A percentile compares a stretch with the other conserved stretches of the same genome.
phyloP scores from a whole-genome alignment of 163 green algal species.

The Prototheca wickerhamii region DNA sequence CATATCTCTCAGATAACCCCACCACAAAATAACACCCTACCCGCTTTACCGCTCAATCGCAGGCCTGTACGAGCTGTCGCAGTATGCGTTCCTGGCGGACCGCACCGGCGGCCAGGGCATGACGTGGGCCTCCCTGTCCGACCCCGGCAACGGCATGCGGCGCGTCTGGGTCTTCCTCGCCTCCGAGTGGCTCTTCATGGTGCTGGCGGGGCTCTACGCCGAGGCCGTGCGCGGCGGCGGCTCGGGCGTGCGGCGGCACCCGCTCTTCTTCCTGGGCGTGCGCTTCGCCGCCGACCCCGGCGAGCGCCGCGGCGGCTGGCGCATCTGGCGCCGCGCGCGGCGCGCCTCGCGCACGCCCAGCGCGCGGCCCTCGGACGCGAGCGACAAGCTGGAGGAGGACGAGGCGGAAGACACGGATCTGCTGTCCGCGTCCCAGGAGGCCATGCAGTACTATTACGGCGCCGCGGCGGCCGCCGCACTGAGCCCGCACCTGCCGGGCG shows the following conservation, averaged over 20 bases:
- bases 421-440: too few relatives aligned
- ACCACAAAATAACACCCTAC: too few relatives aligned
- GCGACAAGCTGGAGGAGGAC: too few relatives aligned
- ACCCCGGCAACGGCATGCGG: slow-evolving; percentile 58
- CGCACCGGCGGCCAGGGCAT: slow-evolving; percentile 39
- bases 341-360: too few relatives aligned
- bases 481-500: too few relatives aligned
- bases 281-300: background rate
- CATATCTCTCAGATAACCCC: too few relatives aligned
- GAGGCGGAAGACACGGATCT: too few relatives aligned
- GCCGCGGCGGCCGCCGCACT: too few relatives aligned
- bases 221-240: slow-evolving; percentile 47
- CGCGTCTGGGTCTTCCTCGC: slow-evolving; percentile 56
- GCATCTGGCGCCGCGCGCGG: too few relatives aligned
- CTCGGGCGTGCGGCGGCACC: slow-evolving; percentile 55
- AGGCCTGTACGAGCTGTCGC: slow-evolving; percentile 35
- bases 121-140: slow-evolving; percentile 40
- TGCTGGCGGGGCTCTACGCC: slow-evolving; percentile 55
- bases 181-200: slow-evolving; percentile 70
- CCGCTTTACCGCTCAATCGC: background rate
- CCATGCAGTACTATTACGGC: too few relatives aligned
- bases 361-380: too few relatives aligned
- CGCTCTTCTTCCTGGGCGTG: slow-evolving; percentile 61
- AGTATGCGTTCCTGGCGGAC: slow-evolving; percentile 40
- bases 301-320: background rate